These are phyloP conservation scores for Solanum piurae DNA, from an alignment of 257 asterid genomes.

Conservation along the genomic window DNA sequence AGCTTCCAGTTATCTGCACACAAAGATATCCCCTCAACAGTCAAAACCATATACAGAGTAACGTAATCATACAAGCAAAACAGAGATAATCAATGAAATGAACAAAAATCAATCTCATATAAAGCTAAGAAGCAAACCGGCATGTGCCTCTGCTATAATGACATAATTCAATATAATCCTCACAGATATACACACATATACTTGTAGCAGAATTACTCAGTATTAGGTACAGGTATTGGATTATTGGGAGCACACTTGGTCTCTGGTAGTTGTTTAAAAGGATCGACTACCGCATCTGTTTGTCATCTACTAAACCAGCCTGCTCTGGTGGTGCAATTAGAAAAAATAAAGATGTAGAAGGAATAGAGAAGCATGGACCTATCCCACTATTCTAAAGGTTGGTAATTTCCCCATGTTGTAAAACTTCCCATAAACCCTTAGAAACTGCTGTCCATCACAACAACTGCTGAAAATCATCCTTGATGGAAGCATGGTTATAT, in stretches of 20 bases:
- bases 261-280: neutral
- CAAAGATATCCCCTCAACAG: neutral
- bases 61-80: neutral
- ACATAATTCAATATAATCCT: neutral
- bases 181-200: neutral
- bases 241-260: neutral
- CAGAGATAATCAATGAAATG: neutral
- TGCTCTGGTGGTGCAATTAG: neutral
- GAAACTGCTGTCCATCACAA: neutral
- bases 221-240: neutral
- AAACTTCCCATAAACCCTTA: neutral
- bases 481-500: neutral
- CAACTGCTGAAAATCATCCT: neutral
- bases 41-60: neutral
- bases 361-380: neutral
- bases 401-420: neutral
- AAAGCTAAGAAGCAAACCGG: neutral
- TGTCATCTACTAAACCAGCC: neutral
- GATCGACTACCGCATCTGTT: neutral
- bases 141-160: neutral
- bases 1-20: slow-evolving; percentile 9
- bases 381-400: neutral
- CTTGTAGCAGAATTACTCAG: neutral
- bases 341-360: neutral
- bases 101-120: neutral